These are phyloP conservation scores for Helicostylum pulchrum DNA, from an alignment of 192 early-diverging fungal genomes.

Conservation along the genomic window DNA sequence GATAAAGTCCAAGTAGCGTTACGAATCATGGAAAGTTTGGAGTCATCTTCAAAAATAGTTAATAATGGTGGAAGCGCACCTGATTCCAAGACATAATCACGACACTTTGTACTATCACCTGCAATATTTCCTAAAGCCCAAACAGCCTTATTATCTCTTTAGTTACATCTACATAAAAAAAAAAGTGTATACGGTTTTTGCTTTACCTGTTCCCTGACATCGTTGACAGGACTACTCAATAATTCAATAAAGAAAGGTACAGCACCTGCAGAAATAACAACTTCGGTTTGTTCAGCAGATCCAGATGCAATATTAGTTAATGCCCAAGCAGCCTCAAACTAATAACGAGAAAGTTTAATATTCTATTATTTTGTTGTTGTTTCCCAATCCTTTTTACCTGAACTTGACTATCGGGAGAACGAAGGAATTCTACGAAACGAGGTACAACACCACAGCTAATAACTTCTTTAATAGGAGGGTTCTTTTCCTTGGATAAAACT, in stretches of 20 bases:
- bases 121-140: slow-evolving; percentile 58
- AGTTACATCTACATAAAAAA: not conserved
- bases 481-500: slow-evolving; percentile 45
- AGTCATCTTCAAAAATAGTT: slow-evolving; percentile 27
- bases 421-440: slow-evolving; percentile 47
- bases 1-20: slow-evolving; percentile 80
- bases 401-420: slow-evolving; percentile 27
- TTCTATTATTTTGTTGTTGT: not conserved
- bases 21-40: slow-evolving; percentile 59
- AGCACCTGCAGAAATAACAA: slow-evolving; percentile 43
- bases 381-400: slow-evolving; percentile 23
- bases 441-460: slow-evolving; percentile 47
- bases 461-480: slow-evolving; percentile 52
- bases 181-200: not conserved
- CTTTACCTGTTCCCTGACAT: slow-evolving; percentile 41
- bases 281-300: slow-evolving; percentile 40
- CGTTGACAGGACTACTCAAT: slow-evolving; percentile 29
- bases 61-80: slow-evolving; percentile 35
- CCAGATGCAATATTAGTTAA: slow-evolving; percentile 52
- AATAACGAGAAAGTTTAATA: not conserved
- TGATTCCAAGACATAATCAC: slow-evolving; percentile 40
- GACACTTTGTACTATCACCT: slow-evolving; percentile 39
- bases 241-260: slow-evolving; percentile 46
- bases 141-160: slow-evolving; percentile 30
- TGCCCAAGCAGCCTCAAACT: slow-evolving; percentile 58